Evolutionary conservation across 2,329 filamentous ascomycete genomes (phyloP), one percentile per base, ranked within the genome.

Genomic region (Tympanopsis confertula): DNA sequence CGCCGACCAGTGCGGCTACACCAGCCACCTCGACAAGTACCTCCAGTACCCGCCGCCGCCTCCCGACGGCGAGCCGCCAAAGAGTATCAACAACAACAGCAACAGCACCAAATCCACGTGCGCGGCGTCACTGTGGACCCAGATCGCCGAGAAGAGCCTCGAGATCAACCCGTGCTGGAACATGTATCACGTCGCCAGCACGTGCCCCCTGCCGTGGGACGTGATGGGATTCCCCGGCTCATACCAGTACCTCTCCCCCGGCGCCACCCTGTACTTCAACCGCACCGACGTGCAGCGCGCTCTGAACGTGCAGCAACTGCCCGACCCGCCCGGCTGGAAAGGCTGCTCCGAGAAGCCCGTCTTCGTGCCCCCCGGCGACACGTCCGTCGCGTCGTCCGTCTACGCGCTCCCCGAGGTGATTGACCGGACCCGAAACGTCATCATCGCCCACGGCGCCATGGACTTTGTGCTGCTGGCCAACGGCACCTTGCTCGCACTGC

Each of bases 111-210:
- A 7, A 17, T 33, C 7, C 30, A 17, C 7, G 22, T 26, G 10
- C 12, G 30, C 7, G n/a, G n/a, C n/a, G n/a, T n/a, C n/a, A 17
- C 49, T 85, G 15, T 82, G 69, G 47, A 54, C 67, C 40, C 60
- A 69, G 17, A 69, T 84, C 20, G 62, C 61, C 47, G 45, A 63
- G 0, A 78, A 74, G 20, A 68, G 69, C 5, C 43, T 63, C 4
- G 50, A 61, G 1, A 56, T 74, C 22, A 91, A 91, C 58, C 85
- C 85, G 0, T 91, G 86, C 62, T 93, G 82, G 58, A 76, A 86
- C 53, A 62, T 84, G 10, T 91, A 89, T 58, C 73, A 82, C 37
- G 71, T 89, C 13, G 73, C 73, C 2, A 77, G 74, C 3, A 82
- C 77, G 12, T 91, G 85, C 52, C 85, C 85, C 0, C 45, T 78